phyloP scores from a whole-genome alignment of 2,329 filamentous ascomycete species.

The Ophiocordyceps camponoti-floridani region DNA sequence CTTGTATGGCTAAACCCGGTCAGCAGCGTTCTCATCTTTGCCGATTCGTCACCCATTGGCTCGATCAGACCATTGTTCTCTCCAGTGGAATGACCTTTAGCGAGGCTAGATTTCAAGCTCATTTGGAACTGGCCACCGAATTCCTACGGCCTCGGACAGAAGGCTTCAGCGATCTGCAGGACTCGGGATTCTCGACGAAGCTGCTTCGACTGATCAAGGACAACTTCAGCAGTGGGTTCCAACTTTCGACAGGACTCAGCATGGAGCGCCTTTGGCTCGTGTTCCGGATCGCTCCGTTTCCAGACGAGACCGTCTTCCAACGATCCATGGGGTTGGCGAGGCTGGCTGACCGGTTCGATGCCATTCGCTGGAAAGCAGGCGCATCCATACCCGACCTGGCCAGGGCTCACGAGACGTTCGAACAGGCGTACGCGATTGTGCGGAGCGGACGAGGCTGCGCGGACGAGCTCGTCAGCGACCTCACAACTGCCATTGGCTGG shows the following conservation, averaged over 20 bases:
- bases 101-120: conserved; percentile 46
- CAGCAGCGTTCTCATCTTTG: conserved; percentile 14
- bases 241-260: conserved; percentile 54
- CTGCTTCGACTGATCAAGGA: conserved; percentile 25
- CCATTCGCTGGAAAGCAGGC: conserved; percentile 38
- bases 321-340: conserved; percentile 32
- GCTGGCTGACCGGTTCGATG: conserved; percentile 41
- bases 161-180: conserved; percentile 7
- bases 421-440: conserved; percentile 37
- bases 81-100: conserved; percentile 31
- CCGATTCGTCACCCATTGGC: conserved; percentile 28
- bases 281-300: conserved; percentile 45
- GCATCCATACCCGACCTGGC: conserved; percentile 32
- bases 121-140: conserved; percentile 32
- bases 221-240: conserved; percentile 52
- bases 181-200: conserved; percentile 18
- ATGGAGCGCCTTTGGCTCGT: conserved; percentile 67
- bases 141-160: conserved; percentile 18
- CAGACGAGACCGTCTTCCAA: conserved; percentile 24
- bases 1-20: conserved; percentile 1
- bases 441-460: conserved; percentile 21
- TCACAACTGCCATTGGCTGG: conserved; percentile 31
- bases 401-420: conserved; percentile 34
- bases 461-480: conserved; percentile 27
- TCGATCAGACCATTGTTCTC: conserved; percentile 33